Base-by-base conservation (phyloP, 257 asterid species). In the Plantago ovata region DNA sequence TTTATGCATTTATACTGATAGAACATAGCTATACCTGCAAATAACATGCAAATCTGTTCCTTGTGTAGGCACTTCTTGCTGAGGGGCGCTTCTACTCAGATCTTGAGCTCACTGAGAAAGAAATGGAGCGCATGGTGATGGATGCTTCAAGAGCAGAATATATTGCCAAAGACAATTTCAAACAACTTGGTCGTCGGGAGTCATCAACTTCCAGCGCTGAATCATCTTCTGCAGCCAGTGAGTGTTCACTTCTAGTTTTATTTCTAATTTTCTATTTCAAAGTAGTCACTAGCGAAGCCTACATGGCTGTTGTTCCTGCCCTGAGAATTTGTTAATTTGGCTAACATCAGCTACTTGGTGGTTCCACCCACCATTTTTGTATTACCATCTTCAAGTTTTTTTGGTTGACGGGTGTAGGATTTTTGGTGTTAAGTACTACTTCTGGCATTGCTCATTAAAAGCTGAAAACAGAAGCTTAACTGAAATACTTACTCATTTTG, bases 31-130 rank as follows among this genome's bases (percentile, higher is more conserved):
- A 3, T 39, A 43, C 48, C 20, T 49, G 14, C 60, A 22, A 56
- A 53, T 59, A 62, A 48, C 42, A n/a, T 56, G 18, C 39, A 45
- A 14, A 38, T 53, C 59, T 52, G 43, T 18, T 55, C 63, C 48
- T 61, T 49, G 65, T 46, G 65, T 71, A 93, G 97, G 97, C 97
- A 61, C 99, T 93, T 64, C 76, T 93, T 66, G 97, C 99, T 0
- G 97, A 93, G 78, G 97, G 96, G 38, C 89, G 99, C 24, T 86
- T 89, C 75, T 89, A 84, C 78, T 93, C 99, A 0, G 99, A 93
- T 75, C 94, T 93, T 46, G 97, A 93, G 79, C 86, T 93, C 38
- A 89, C 99, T 4, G 97, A 93, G 76, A 84, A 93, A 75, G 99
- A 93, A 79, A 93, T 93, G 2, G 97, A 93, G 61, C 85, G 88